phyloP scores from a whole-genome alignment of 805 yeast species.

The Wickerhamiella lipophila region DNA sequence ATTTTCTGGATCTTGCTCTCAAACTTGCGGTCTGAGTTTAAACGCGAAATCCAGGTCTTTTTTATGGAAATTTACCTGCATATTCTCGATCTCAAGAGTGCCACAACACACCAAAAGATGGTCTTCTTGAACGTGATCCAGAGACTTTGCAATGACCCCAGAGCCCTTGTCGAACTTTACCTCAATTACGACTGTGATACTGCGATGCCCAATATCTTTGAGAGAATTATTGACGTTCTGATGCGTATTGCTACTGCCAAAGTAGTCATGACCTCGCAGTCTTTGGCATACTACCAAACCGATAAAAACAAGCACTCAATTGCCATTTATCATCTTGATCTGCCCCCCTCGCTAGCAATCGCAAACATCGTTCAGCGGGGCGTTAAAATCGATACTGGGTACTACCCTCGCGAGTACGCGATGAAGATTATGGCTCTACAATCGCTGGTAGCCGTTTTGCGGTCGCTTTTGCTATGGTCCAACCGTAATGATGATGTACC shows the following conservation, averaged over 20 bases:
- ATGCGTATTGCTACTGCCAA: constrained; percentile 58
- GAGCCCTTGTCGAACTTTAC: constrained; percentile 82
- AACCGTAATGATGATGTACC: constrained; percentile 38
- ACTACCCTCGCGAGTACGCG: constrained; percentile 62
- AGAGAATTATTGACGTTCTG: constrained; percentile 63
- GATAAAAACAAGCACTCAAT: constrained; percentile 39
- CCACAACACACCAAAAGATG: constrained; percentile 86
- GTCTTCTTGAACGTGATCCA: constrained; percentile 72
- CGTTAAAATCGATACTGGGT: constrained; percentile 16
- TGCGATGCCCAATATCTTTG: constrained; percentile 64
- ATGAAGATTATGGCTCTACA: constrained; percentile 70
- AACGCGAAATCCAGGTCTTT: constrained; percentile 86
- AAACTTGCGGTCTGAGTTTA: constrained; percentile 75
- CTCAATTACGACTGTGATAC: constrained; percentile 91
- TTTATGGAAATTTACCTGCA: constrained; percentile 90
- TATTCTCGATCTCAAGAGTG: constrained; percentile 78
- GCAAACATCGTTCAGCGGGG: constrained; percentile 40
- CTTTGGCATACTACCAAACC: constrained; percentile 45
- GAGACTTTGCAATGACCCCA: constrained; percentile 74
- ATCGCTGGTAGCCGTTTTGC: constrained; percentile 67
- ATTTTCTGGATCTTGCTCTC: constrained; percentile 83
- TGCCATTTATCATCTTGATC: constrained; percentile 59
- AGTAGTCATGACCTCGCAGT: constrained; percentile 58
- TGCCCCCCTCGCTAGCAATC: constrained; percentile 66
- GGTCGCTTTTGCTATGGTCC: constrained; percentile 78